A percentile compares a stretch with the other conserved stretches of the same genome.
phyloP scores from a whole-genome alignment of 2,329 filamentous ascomycete species.

The Penicillium concentricum region DNA sequence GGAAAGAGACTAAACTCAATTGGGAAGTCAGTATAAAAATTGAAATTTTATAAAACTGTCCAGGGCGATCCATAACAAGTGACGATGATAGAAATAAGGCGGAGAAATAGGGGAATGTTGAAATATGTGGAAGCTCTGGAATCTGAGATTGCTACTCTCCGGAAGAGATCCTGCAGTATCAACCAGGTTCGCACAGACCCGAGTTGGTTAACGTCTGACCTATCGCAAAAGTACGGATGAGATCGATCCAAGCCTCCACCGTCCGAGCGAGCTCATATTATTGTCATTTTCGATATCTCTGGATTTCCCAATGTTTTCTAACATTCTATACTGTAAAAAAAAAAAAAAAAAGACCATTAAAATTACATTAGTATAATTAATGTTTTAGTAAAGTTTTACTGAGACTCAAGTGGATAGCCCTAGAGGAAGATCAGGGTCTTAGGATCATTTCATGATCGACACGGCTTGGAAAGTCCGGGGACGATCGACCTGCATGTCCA shows the following conservation, averaged over 20 bases:
- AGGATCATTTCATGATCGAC: slow-evolving; percentile 3
- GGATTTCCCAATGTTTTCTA: neutral
- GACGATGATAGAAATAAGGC: neutral
- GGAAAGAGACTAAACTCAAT: neutral
- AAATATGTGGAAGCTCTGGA: neutral
- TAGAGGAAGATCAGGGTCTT: slow-evolving; percentile 3
- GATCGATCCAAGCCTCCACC: slow-evolving; percentile 12
- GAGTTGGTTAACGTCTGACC: slow-evolving; percentile 9
- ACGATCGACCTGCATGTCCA: slow-evolving; percentile 21
- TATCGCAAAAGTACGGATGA: slow-evolving; percentile 13
- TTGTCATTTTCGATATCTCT: neutral
- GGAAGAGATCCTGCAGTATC: slow-evolving; percentile 16
- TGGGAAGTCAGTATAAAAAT: neutral
- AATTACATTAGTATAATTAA: neutral
- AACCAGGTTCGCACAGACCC: slow-evolving; percentile 27
- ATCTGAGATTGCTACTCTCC: slow-evolving; percentile 8
- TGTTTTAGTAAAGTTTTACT: neutral
- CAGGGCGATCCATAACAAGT: neutral
- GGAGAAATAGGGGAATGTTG: slow-evolving; percentile 8
- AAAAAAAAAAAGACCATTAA: neutral
- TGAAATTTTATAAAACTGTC: no score
- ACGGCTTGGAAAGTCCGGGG: slow-evolving; percentile 10
- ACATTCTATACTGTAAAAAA: neutral
- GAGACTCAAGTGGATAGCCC: slow-evolving; percentile 1
- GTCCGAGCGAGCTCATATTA: slow-evolving; percentile 13